Base-by-base conservation (phyloP, 495 filamentous ascomycete species). In the Penicillium argentinense region DNA sequence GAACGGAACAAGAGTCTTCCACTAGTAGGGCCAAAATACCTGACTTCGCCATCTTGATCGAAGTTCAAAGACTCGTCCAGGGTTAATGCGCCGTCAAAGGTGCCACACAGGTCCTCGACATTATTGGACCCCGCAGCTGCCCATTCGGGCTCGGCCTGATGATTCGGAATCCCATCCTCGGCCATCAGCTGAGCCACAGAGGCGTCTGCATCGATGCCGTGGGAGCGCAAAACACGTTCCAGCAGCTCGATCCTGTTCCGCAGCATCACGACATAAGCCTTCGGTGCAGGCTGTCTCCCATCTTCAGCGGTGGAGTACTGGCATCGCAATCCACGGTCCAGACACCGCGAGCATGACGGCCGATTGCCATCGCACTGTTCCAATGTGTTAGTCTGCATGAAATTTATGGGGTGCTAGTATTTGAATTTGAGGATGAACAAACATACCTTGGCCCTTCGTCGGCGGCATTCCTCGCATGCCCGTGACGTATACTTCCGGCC, bases 11-110 rank as follows among this genome's bases (percentile, higher is more conserved):
- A 26, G 5, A 64, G 28, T 4, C 63, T 51, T 8, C 58, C 58
- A 44, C 63, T 67, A 4, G 54, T 62, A 2, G 58, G 52, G 3
- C 63, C 61, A 47, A 64, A 64, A 24, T 64, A 67, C 0, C 63
- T 49, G n/a, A 56, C 51, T 32, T 67, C 63, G 0, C 61, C 61
- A 55, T 62, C 63, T 18, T 60, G 48, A 27, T 64, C 63, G 27
- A 60, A 64, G 22, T 67, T 67, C 34, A 66, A 49, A 9, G 53
- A 59, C 38, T 62, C 63, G 38, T 64, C 57, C 9, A 64, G 22
- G 12, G 56, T 54, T 8, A 64, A 42, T n/a, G 56, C 49, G 2
- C 61, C 63, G 18, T 67, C 54, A 42, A 62, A 59, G 2, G 51
- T 59, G 11, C 42, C 27, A 29, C 56, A 58, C 8, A 67, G 13